Evolutionary conservation across 2,329 filamentous ascomycete species (phyloP).

Genomic region (Stagonosporopsis rhizophila): DNA sequence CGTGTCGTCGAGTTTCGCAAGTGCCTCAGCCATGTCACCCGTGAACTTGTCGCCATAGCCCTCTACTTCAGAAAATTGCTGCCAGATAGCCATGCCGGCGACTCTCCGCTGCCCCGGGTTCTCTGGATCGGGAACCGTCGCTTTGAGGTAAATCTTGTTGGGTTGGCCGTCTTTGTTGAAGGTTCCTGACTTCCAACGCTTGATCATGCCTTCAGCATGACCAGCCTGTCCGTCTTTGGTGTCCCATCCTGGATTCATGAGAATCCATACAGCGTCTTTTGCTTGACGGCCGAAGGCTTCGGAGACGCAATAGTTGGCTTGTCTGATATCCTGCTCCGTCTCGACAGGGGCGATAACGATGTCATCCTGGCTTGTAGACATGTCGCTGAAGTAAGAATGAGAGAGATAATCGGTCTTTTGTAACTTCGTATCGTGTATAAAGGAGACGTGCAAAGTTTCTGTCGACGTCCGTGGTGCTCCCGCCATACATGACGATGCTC

Average conservation of each 20-base stretch:
- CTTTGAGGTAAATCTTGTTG: slow-evolving; percentile 63
- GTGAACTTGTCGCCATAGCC: slow-evolving; percentile 56
- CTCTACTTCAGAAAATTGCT: slow-evolving; percentile 58
- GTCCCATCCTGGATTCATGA: slow-evolving; percentile 64
- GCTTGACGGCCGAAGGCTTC: slow-evolving; percentile 60
- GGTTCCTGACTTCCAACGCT: slow-evolving; percentile 53
- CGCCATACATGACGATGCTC: slow-evolving; percentile 4
- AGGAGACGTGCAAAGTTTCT: background rate
- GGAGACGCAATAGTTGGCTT: slow-evolving; percentile 44
- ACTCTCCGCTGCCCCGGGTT: slow-evolving; percentile 41
- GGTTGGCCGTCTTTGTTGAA: slow-evolving; percentile 54
- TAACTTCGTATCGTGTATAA: background rate
- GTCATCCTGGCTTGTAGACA: slow-evolving; percentile 22
- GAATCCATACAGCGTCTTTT: slow-evolving; percentile 60
- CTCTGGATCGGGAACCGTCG: slow-evolving; percentile 53
- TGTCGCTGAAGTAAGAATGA: slow-evolving; percentile 1
- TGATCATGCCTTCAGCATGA: slow-evolving; percentile 49
- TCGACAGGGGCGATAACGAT: slow-evolving; percentile 28
- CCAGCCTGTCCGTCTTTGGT: slow-evolving; percentile 54
- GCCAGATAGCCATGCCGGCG: slow-evolving; percentile 65
- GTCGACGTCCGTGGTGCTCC: background rate
- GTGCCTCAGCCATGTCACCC: slow-evolving; percentile 30
- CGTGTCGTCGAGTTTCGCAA: slow-evolving; percentile 50
- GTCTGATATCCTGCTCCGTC: slow-evolving; percentile 32
- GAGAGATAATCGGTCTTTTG: background rate